A percentile compares a stretch with the other conserved stretches of the same genome.
Evolutionary conservation across 2,329 filamentous ascomycete species (phyloP).

Genomic region (Phialocephala sp.): DNA sequence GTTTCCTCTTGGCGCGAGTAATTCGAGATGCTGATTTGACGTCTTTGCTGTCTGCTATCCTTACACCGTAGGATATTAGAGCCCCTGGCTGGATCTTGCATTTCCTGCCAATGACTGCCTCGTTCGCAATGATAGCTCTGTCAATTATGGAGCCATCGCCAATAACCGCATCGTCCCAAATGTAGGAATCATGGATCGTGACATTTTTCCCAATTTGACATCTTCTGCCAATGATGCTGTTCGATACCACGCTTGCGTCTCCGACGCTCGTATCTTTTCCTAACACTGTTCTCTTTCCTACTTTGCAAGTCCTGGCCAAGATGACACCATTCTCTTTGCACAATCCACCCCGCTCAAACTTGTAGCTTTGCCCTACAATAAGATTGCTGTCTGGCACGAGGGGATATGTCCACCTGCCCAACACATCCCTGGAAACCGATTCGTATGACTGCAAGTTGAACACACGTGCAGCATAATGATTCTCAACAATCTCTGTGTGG

Average conservation of each 20-base stretch:
- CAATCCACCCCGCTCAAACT: conserved; percentile 69
- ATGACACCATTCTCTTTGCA: conserved; percentile 82
- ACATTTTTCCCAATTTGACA: conserved; percentile 90
- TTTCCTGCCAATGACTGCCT: conserved; percentile 72
- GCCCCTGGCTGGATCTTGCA: conserved; percentile 74
- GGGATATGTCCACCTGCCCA: conserved; percentile 86
- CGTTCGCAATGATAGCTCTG: conserved; percentile 77
- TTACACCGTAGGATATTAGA: conserved; percentile 80
- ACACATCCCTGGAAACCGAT: conserved; percentile 83
- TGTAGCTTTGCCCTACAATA: conserved; percentile 77
- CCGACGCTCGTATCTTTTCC: conserved; percentile 79
- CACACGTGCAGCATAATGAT: conserved; percentile 86
- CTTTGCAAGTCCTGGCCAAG: conserved; percentile 72
- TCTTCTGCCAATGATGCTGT: conserved; percentile 81
- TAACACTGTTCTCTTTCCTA: conserved; percentile 74
- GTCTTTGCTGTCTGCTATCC: conserved; percentile 66
- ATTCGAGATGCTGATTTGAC: conserved; percentile 47
- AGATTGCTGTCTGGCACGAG: conserved; percentile 90
- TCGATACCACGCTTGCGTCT: conserved; percentile 69
- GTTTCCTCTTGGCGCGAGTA: conserved; percentile 47
- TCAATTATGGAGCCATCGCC: conserved; percentile 75
- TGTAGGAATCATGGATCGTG: conserved; percentile 76
- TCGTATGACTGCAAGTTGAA: conserved; percentile 90
- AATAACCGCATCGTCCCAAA: conserved; percentile 86
- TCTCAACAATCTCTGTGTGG: conserved; percentile 82